These are phyloP conservation scores for Mycena alexandri DNA, from an alignment of 768 basidiomycete genomes.

Conservation along the genomic window DNA sequence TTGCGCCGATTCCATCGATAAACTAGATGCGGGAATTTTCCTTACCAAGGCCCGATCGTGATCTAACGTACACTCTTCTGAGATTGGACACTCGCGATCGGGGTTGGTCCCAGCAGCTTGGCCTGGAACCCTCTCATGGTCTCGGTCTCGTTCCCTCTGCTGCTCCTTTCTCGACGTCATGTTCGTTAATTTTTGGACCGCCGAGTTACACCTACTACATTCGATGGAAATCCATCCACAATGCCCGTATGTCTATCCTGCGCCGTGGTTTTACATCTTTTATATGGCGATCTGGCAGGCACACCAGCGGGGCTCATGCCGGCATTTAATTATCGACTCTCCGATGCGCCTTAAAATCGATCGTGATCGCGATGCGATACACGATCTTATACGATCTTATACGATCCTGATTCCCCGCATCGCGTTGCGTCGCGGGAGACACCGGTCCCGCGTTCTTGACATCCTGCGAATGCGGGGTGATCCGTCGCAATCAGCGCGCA, in stretches of 20 bases:
- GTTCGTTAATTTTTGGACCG: too few species aligned
- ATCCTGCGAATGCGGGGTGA: conserved; percentile 8
- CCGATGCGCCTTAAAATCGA: conserved; percentile 10
- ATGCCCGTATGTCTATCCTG: too few species aligned
- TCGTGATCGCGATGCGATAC: conserved; percentile 11
- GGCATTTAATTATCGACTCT: neutral
- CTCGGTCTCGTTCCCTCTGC: too few species aligned
- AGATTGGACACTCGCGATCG: conserved; percentile 3
- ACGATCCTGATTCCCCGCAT: conserved; percentile 14
- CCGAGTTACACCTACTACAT: too few species aligned
- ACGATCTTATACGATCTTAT: too few species aligned
- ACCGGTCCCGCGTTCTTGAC: conserved; percentile 7
- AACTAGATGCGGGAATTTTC: conserved; percentile 19
- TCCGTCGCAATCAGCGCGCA: conserved; percentile 6
- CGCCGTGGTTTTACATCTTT: too few species aligned
- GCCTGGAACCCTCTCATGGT: neutral
- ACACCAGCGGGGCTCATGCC: too few species aligned
- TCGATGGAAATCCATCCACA: too few species aligned
- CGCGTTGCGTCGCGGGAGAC: neutral
- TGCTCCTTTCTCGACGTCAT: neutral
- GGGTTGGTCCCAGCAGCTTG: conserved; percentile 12
- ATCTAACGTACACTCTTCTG: conserved; percentile 21
- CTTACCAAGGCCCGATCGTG: conserved; percentile 17
- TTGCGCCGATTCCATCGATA: conserved; percentile 18
- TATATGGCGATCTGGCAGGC: too few species aligned